Evolutionary conservation across 2,329 filamentous ascomycete species (phyloP).

Genomic region (Penicillium sp.): DNA sequence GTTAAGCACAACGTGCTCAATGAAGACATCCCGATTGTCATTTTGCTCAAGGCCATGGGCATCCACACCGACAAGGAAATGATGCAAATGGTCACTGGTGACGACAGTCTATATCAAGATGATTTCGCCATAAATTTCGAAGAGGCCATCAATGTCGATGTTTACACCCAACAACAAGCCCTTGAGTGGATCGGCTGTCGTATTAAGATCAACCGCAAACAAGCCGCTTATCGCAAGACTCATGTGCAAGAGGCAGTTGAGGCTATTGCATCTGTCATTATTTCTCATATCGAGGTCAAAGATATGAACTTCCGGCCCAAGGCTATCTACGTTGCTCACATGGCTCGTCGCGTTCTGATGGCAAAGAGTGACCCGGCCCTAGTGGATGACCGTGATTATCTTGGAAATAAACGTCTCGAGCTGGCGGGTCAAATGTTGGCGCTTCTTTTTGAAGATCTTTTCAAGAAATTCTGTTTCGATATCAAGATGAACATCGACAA

Average conservation of each 20-base stretch:
- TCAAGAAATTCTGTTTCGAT: slow-evolving; percentile 89
- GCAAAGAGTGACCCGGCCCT: slow-evolving; percentile 83
- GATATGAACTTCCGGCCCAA: slow-evolving; percentile 96
- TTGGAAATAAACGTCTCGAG: slow-evolving; percentile 95
- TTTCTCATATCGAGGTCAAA: slow-evolving; percentile 89
- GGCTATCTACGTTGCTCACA: slow-evolving; percentile 91
- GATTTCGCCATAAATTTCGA: slow-evolving; percentile 96
- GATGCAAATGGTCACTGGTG: slow-evolving; percentile 81
- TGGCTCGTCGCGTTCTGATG: slow-evolving; percentile 95
- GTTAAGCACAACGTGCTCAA: slow-evolving; percentile 90
- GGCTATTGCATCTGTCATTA: slow-evolving; percentile 85
- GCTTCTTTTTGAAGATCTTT: slow-evolving; percentile 92
- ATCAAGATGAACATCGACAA: slow-evolving; percentile 95
- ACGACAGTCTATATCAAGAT: slow-evolving; percentile 86
- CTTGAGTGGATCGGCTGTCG: slow-evolving; percentile 85
- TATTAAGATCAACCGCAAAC: slow-evolving; percentile 78
- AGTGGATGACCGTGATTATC: slow-evolving; percentile 95
- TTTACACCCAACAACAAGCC: slow-evolving; percentile 92
- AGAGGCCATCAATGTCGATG: slow-evolving; percentile 75
- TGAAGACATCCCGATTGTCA: slow-evolving; percentile 92
- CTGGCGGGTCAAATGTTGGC: slow-evolving; percentile 91
- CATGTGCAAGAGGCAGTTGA: slow-evolving; percentile 90
- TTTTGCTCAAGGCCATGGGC: slow-evolving; percentile 88
- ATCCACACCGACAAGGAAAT: slow-evolving; percentile 95
- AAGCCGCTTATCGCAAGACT: slow-evolving; percentile 65